These are phyloP conservation scores for Malassezia cuniculi DNA, from an alignment of 1,284 basidiomycete genomes.

Conservation along the genomic window DNA sequence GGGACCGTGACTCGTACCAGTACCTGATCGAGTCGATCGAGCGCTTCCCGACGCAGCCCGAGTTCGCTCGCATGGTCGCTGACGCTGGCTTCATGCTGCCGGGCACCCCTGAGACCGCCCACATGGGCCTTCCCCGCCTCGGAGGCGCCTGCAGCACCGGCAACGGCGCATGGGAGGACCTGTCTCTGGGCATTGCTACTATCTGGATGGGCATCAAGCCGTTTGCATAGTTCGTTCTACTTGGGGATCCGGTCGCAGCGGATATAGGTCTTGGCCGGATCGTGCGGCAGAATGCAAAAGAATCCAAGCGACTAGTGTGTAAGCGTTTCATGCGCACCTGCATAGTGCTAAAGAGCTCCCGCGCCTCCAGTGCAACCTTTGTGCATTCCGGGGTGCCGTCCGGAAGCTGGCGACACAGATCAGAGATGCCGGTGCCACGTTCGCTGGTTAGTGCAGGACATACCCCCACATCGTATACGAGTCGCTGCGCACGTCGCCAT, in stretches of 20 bases:
- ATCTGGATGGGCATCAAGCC: conserved; percentile 37
- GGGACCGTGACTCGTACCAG: conserved; percentile 78
- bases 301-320: conserved; percentile 10
- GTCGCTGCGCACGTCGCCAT: conserved; percentile 6
- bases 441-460: conserved; percentile 7
- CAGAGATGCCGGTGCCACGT: conserved; percentile 3
- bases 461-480: conserved; percentile 11
- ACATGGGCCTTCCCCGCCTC: conserved; percentile 27
- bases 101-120: conserved; percentile 27
- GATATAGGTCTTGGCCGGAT: conserved; percentile 13
- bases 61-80: conserved; percentile 69
- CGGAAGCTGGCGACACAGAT: conserved; percentile 12
- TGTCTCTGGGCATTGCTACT: conserved; percentile 39
- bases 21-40: conserved; percentile 97
- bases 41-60: conserved; percentile 74
- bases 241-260: conserved; percentile 11
- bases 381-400: conserved; percentile 12
- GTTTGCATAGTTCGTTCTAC: conserved; percentile 11
- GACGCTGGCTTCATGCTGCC: conserved; percentile 46
- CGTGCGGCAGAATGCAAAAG: conserved; percentile 15
- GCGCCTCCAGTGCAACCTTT: conserved; percentile 8
- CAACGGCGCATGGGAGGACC: conserved; percentile 40
- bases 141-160: too few relatives aligned
- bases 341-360: conserved; percentile 12
- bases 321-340: too few relatives aligned